These are phyloP conservation scores for Elsinoe fawcettii DNA, from an alignment of 2,329 filamentous ascomycete genomes.

Conservation along the genomic window DNA sequence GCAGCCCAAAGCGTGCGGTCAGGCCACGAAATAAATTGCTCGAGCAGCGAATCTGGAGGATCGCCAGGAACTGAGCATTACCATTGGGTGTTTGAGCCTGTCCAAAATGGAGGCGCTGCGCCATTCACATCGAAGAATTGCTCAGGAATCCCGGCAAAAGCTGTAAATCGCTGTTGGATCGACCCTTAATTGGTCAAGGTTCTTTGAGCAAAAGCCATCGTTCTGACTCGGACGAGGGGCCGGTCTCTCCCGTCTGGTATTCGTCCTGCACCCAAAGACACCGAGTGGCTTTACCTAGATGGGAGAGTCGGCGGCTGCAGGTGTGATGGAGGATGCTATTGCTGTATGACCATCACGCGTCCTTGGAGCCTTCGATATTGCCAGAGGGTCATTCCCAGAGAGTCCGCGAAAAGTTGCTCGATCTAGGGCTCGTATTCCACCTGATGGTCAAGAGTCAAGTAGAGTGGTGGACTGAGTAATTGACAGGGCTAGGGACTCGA, in stretches of 20 bases:
- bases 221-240: background rate
- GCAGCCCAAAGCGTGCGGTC: background rate
- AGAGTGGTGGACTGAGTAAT: background rate
- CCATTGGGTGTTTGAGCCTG: background rate
- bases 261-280: background rate
- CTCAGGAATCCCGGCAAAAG: conserved; percentile 4
- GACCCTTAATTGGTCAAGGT: background rate
- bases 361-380: background rate
- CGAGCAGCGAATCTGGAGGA: conserved; percentile 9
- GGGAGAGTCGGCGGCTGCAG: conserved; percentile 1
- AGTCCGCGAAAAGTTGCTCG: background rate
- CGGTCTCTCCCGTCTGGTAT: conserved; percentile 3
- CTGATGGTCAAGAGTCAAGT: conserved; percentile 8
- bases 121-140: conserved; percentile 12
- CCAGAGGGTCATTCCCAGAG: background rate
- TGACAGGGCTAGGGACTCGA: background rate
- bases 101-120: background rate
- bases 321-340: conserved; percentile 1
- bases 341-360: background rate
- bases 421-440: conserved; percentile 5
- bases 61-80: conserved; percentile 6
- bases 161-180: background rate
- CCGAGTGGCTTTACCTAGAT: background rate
- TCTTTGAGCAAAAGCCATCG: background rate
- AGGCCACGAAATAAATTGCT: conserved; percentile 10